Base-by-base conservation (phyloP, 208 protist species). In the Acanthamoeba royreba region DNA sequence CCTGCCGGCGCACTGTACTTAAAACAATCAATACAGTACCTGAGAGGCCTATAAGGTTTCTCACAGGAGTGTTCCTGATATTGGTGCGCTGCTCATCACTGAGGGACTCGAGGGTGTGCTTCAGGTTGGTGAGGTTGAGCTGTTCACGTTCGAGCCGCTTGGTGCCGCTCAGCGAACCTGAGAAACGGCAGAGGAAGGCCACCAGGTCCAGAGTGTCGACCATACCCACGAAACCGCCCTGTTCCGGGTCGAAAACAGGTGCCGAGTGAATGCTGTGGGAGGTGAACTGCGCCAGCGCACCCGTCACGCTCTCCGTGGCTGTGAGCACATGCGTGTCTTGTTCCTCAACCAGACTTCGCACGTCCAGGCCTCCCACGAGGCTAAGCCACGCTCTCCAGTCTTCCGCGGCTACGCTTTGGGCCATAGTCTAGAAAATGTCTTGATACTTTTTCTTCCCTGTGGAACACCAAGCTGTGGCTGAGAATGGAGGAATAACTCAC, bases 161-260 rank as follows among this genome's bases (percentile, higher is more conserved):
- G 66, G 66, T 77, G 66, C 66, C 66, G 15, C 33, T 7, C 33
- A 77, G 66, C 0, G 66, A 77, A 22, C 66, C 66, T 40, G 66
- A 77, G 66, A 77, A 77, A 40, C 66, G 66, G 66, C 66, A 77
- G 38, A 77, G 66, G 66, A 77, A 77, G 66, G 66, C 66, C 28
- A 77, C 66, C 7, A 77, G 66, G 66, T 77, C 66, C 38, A 77
- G 66, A 31, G 13, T 40, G 66, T 77, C 66, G 66, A 77, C 45
- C 3, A 77, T 31, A 5, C 66, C 66, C 66, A 77, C 66, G 17
- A 77, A 77, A 4, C 66, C 66, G 28, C 35, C 35, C n/a, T 22
- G 15, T 22, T 31, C 28, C 13, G 66, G 11, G 66, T 77, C 66
- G 66, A 46, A 77, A 40, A 77, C 66, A 31, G 66, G 66, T 5